Evolutionary conservation across 768 basidiomycete species (phyloP).

Genomic region (Gloeostereum incarnatum): DNA sequence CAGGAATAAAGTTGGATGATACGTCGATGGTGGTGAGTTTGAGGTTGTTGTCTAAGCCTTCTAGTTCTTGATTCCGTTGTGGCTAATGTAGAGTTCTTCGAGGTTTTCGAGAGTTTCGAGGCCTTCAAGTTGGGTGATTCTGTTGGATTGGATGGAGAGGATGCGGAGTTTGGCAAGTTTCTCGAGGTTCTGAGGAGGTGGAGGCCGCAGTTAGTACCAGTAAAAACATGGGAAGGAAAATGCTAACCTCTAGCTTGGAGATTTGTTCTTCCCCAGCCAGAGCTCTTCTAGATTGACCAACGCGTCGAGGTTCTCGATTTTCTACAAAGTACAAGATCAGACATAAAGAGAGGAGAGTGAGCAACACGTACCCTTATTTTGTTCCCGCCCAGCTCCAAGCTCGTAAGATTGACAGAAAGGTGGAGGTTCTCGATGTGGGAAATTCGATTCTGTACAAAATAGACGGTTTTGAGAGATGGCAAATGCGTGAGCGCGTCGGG

Average conservation of each 20-base stretch:
- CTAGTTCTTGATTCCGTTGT: constrained; percentile 84
- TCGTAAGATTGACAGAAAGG: constrained; percentile 47
- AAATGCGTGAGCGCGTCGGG: constrained; percentile 56
- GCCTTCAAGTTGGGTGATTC: constrained; percentile 81
- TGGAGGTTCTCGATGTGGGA: constrained; percentile 64
- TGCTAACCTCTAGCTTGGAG: constrained; percentile 66
- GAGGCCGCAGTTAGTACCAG: constrained; percentile 1
- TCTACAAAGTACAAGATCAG: constrained; percentile 30
- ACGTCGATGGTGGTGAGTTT: constrained; percentile 84
- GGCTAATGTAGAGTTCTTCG: constrained; percentile 88
- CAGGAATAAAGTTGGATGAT: constrained; percentile 74
- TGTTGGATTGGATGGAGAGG: constrained; percentile 88
- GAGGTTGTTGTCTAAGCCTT: constrained; percentile 75
- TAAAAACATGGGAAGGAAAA: neutral
- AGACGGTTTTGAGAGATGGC: constrained; percentile 61
- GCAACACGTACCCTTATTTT: constrained; percentile 62
- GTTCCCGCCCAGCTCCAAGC: constrained; percentile 92
- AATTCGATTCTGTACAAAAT: constrained; percentile 97
- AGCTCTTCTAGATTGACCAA: constrained; percentile 83
- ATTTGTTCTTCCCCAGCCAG: constrained; percentile 99
- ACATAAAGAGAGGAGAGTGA: neutral
- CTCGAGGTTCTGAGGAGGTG: constrained; percentile 48
- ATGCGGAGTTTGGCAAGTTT: constrained; percentile 70
- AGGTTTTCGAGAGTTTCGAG: constrained; percentile 64
- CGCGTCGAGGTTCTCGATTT: constrained; percentile 78